Conservation (phyloP, 148 eudicot genomes). For the Chenopodium formosanum region DNA sequence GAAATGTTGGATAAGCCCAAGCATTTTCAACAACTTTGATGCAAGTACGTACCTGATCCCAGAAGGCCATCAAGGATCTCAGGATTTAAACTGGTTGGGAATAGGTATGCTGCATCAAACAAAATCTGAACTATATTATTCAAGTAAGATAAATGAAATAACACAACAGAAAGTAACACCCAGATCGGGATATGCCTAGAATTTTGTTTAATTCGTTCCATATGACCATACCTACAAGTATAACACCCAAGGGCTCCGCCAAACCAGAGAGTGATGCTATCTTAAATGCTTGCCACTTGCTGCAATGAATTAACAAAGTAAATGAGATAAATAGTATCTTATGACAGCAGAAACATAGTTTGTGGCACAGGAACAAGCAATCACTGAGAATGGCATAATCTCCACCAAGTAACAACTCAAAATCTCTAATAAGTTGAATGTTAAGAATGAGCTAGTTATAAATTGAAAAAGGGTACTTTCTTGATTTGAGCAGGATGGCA, state of each 20-base stretch:
- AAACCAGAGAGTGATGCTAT: conserved; percentile 93
- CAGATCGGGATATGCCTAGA: background rate
- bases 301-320: conserved; percentile 36
- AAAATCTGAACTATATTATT: background rate
- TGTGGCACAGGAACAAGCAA: background rate
- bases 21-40: background rate
- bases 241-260: conserved; percentile 96
- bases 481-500: background rate
- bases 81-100: conserved; percentile 80
- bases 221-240: conserved; percentile 66
- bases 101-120: conserved; percentile 70
- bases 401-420: background rate
- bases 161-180: background rate
- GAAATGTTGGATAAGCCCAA: background rate
- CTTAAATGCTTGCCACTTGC: conserved; percentile 99
- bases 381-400: background rate
- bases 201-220: background rate
- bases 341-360: background rate
- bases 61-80: conserved; percentile 95
- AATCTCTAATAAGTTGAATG: background rate
- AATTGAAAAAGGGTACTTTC: background rate
- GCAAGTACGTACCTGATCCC: conserved; percentile 61
- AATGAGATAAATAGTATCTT: background rate
- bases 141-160: background rate
- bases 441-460: background rate